Evolutionary conservation across 1,284 basidiomycete genomes (phyloP), one percentile per base, ranked within the genome.

Genomic region (Boletus calvinii): DNA sequence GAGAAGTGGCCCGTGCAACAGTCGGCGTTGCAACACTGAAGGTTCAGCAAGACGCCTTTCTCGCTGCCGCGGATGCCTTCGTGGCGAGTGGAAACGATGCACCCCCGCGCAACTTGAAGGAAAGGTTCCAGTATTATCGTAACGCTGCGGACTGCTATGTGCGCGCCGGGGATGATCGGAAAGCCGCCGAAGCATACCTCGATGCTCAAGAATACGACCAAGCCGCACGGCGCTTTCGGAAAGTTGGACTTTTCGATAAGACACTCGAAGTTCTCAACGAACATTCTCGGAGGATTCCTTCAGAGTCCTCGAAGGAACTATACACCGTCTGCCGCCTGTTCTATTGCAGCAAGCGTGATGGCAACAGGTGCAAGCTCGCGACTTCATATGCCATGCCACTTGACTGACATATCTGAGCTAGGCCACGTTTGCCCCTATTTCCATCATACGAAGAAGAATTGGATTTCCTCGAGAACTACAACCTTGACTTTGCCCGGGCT

Each of bases 401-500:
- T 35, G 15, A 12, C 46, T 53, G 30, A 62, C 15, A 6, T 15
- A 4, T 24, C n/a, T 34, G 36, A 8, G 11, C 55, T 81, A 85
- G 57, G 74, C 69, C 67, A 22, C 51, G 18, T 18, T 78, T 69
- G 74, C 79, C 8, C 4, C 64, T 88, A 0, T 89, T 88, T 59
- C 56, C 67, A 0, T 71, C 75, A 1, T 62, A 72, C 0, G 78
- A 87, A 20, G 79, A 85, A 11, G 73, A 76, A 15, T 55, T 85
- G 8, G 76, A 81, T 38, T 88, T 83, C 54, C 73, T 83, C 41
- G 77, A 83, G 50, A 76, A 81, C 12, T 77, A 74, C 44, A 78
- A 76, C 20, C 71, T 88, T 6, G 78, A 83, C 52, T 59, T 76
- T 13, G 77, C 79, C 11, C 76, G 72, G n/a, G 79, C 77, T 0